Evolutionary conservation across 2,329 filamentous ascomycete genomes (phyloP), one percentile per base, ranked within the genome.

Genomic region (Colletotrichum sp.): DNA sequence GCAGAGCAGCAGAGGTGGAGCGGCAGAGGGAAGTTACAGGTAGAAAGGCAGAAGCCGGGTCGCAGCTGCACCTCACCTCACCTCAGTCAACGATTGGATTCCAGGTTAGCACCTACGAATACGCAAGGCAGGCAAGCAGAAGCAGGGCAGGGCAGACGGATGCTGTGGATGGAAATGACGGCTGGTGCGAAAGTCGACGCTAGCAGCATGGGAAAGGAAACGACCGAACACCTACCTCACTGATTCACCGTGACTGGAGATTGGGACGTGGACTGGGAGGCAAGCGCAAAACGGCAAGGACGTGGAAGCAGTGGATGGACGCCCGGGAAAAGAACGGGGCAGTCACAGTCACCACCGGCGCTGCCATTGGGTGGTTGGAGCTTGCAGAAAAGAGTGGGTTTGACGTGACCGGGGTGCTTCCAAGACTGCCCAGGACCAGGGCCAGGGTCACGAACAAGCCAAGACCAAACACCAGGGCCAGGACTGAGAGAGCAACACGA

Each of bases 331-430:
- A 16, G 12, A 48, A 48, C 13, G 43, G 43, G 43, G 43, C 43
- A 48, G 10, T 48, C 55, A 28, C 22, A 58, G 55, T 58, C 27
- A 58, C 25, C 55, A 58, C 22, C 3, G 25, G 6, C 43, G 43
- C 43, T 48, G 43, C n/a, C 43, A 48, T 48, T 64, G 70, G 70
- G 58, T 73, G 73, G 70, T 73, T 73, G 73, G 69, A 72, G 72
- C 73, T 62, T 67, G 69, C 69, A 75, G 62, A 64, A 67, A 67
- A 43, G 55, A 58, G 73, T 65, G 70, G 73, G 8, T 68, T 69
- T 75, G 43, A 75, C 70, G 64, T 73, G 73, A 69, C 67, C 36
- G 39, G 67, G 67, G 56, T 28, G 28, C 18, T 61, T 61, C 18
- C 58, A 61, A 34, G 58, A 61, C 39, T n/a, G 28, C 15, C 36